A percentile compares a stretch with the other conserved stretches of the same genome.
Conservation (phyloP, 768 basidiomycete genomes). For the Chalciporus pseudorubinellus region DNA sequence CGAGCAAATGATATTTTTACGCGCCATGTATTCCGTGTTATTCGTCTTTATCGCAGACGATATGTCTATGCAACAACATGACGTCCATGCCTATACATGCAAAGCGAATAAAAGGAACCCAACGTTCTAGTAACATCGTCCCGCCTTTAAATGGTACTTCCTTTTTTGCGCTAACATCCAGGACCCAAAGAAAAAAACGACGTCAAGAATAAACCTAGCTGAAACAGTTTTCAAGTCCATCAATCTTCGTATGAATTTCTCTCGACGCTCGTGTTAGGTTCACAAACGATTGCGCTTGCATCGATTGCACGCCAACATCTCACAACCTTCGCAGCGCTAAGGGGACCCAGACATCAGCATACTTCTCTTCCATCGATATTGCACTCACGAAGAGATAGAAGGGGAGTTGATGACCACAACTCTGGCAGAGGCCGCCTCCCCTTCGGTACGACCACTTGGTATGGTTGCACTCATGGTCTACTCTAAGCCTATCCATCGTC, state of each 20-base stretch:
- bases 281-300: constrained; percentile 38
- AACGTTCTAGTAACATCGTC: too few relatives aligned
- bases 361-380: background rate
- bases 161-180: too few relatives aligned
- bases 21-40: constrained; percentile 14
- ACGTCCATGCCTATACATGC: constrained; percentile 2
- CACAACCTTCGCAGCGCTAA: constrained; percentile 35
- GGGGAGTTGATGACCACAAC: constrained; percentile 40
- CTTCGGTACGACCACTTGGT: constrained; percentile 43
- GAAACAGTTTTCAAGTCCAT: too few relatives aligned
- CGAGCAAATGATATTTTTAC: constrained; percentile 5
- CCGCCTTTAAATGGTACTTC: too few relatives aligned
- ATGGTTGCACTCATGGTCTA: constrained; percentile 53
- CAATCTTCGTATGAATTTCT: background rate
- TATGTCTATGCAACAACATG: constrained; percentile 16
- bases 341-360: background rate
- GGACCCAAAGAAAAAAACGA: too few relatives aligned
- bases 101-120: background rate
- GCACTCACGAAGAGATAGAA: constrained; percentile 49
- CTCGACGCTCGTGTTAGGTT: too few relatives aligned
- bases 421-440: constrained; percentile 47
- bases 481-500: constrained; percentile 40
- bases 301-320: constrained; percentile 35
- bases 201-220: too few relatives aligned
- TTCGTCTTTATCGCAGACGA: constrained; percentile 1